Percentiles rank a stretch among this genome's conserved stretches.
phyloP scores from a whole-genome alignment of 805 yeast species.

The Teunomyces gatunensis region DNA sequence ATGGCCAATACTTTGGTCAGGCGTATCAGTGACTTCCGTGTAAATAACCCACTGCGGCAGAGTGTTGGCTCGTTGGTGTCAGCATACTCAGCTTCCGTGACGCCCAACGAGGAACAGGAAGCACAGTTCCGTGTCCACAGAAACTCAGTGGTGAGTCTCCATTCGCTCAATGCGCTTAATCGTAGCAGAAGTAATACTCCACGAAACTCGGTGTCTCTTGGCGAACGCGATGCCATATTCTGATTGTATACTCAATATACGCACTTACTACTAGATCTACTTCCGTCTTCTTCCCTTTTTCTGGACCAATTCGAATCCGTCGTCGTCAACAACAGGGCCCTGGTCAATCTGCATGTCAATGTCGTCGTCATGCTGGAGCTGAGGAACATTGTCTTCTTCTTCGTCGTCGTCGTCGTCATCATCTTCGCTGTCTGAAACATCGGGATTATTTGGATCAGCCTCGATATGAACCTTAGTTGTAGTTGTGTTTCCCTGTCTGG shows the following conservation, averaged over 20 bases:
- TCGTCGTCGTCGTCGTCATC: conserved; percentile 49
- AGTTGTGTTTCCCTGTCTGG: conserved; percentile 43
- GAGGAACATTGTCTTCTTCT: conserved; percentile 36
- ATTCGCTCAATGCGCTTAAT: conserved; percentile 40
- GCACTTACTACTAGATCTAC: not conserved
- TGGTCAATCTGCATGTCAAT: conserved; percentile 31
- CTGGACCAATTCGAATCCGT: conserved; percentile 88
- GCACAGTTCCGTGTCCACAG: conserved; percentile 15
- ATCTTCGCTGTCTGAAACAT: conserved; percentile 45
- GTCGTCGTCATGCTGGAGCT: conserved; percentile 25
- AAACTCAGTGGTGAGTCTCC: conserved; percentile 36
- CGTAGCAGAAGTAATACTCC: conserved; percentile 35
- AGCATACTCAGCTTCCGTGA: conserved; percentile 15
- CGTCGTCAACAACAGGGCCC: conserved; percentile 84
- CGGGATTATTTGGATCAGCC: conserved; percentile 66
- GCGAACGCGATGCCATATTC: not conserved
- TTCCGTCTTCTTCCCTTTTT: conserved; percentile 51
- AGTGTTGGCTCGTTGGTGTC: conserved; percentile 18
- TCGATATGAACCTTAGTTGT: conserved; percentile 43
- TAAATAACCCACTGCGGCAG: conserved; percentile 24
- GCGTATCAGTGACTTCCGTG: conserved; percentile 45
- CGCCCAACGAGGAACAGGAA: conserved; percentile 34
- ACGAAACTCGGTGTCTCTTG: conserved; percentile 29
- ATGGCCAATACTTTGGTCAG: conserved; percentile 49
- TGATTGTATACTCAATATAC: conserved; percentile 1